phyloP scores from a whole-genome alignment of 2,329 filamentous ascomycete species.

The Zymoseptoria ardabiliae region DNA sequence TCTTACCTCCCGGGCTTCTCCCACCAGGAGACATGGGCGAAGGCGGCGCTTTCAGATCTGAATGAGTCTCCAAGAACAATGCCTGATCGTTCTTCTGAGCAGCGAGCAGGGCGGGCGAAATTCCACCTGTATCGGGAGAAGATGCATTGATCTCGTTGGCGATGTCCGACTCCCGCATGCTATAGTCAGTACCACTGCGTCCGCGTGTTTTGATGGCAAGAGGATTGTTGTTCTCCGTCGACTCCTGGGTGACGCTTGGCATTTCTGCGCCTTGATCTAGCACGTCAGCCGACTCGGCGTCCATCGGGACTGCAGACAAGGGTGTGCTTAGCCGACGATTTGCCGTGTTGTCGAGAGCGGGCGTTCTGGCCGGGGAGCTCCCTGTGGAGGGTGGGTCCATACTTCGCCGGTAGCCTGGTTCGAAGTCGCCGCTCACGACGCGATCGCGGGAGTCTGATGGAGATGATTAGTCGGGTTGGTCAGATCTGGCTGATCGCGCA shows the following conservation, averaged over 20 bases:
- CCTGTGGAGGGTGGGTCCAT: conserved; percentile 51
- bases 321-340: conserved; percentile 21
- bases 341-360: conserved; percentile 41
- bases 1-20: not conserved
- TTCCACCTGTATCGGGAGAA: conserved; percentile 15
- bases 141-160: conserved; percentile 22
- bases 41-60: not conserved
- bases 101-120: conserved; percentile 19
- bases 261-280: conserved; percentile 21
- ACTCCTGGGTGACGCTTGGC: conserved; percentile 14
- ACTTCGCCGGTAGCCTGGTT: conserved; percentile 50
- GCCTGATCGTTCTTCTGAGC: conserved; percentile 17
- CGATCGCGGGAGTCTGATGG: conserved; percentile 29
- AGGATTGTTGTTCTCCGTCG: conserved; percentile 15
- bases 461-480: not conserved
- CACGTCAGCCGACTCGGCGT: conserved; percentile 18
- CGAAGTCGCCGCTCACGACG: conserved; percentile 30
- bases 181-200: conserved; percentile 27
- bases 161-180: conserved; percentile 28
- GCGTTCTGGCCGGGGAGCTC: conserved; percentile 55
- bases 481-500: conserved; percentile 22
- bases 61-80: conserved; percentile 23
- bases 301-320: conserved; percentile 20
- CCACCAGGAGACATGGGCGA: not conserved
- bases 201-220: conserved; percentile 19